Conservation (phyloP, 2,329 filamentous ascomycete genomes). For the Penicillium sp. region DNA sequence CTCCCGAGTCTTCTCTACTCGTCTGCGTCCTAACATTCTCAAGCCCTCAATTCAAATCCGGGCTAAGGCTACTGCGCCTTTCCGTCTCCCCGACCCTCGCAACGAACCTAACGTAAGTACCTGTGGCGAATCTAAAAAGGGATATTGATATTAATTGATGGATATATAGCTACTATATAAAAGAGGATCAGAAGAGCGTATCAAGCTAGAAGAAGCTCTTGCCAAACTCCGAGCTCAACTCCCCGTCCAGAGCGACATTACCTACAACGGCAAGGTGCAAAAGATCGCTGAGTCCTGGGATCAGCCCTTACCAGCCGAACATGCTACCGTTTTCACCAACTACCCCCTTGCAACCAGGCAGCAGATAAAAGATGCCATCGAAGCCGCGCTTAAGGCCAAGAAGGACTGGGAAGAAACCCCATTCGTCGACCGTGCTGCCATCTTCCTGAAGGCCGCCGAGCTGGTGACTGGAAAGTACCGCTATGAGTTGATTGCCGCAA, state of each 20-base stretch:
- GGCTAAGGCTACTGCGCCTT: constrained; percentile 29
- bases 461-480: constrained; percentile 85
- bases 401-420: constrained; percentile 78
- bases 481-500: constrained; percentile 91
- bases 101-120: constrained; percentile 39
- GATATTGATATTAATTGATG: neutral
- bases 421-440: constrained; percentile 82
- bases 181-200: constrained; percentile 34
- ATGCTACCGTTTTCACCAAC: constrained; percentile 65
- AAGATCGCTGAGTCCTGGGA: constrained; percentile 22
- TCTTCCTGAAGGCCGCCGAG: constrained; percentile 93
- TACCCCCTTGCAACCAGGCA: constrained; percentile 77
- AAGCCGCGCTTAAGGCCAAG: constrained; percentile 78
- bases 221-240: constrained; percentile 33
- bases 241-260: constrained; percentile 32
- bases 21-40: constrained; percentile 10
- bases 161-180: constrained; percentile 25
- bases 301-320: constrained; percentile 33
- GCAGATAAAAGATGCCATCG: constrained; percentile 76
- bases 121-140: neutral
- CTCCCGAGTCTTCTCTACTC: constrained; percentile 14
- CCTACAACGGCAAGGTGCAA: constrained; percentile 31
- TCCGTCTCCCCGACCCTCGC: constrained; percentile 31
- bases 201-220: constrained; percentile 33
- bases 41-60: constrained; percentile 19